Base-by-base conservation (phyloP, 2,329 filamentous ascomycete species). In the Fusarium kyushuense region DNA sequence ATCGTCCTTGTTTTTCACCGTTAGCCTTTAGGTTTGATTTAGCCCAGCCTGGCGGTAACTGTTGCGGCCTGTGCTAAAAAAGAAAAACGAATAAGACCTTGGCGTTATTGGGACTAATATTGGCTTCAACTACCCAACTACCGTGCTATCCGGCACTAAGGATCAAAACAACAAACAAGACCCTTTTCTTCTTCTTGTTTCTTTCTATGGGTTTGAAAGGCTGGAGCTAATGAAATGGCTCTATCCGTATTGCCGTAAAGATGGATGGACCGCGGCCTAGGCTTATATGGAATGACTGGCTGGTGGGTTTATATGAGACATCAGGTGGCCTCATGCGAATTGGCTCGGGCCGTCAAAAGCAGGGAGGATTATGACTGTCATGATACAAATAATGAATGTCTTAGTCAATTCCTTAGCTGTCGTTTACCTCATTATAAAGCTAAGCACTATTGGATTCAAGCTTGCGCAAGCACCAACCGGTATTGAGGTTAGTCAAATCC, bases 51-150 rank as follows among this genome's bases (percentile, higher is more conserved):
- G 65, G 51, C 54, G 66, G 65, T 63, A 69, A 69, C 41, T 51
- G 32, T 55, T 42, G 48, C 21, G 32, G 61, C 42, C 29, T 43
- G 41, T 43, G 41, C 41, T 43, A 25, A 29, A 5, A 5, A 29
- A n/a, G 10, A 29, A 43, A 43, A 29, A 29, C 23, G 25, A 29
- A 40, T 7, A 52, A 47, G 48, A 62, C 65, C 65, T 58, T 58
- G 65, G 45, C 56, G 19, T 36, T 41, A 51, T 35, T 47, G 32
- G 23, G 23, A 52, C 53, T 58, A 64, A 53, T 64, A 64, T 64
- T 45, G 55, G 46, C 33, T 32, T 64, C 67, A 71, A 71, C 56
- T 72, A 58, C 67, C 65, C 67, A 71, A 71, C 56, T 72, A 58
- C 67, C 65, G 58, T 65, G 48, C 54, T 38, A 61, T 57, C 67